Base-by-base conservation (phyloP, 2,329 filamentous ascomycete species). In the Botrytis squamosa region DNA sequence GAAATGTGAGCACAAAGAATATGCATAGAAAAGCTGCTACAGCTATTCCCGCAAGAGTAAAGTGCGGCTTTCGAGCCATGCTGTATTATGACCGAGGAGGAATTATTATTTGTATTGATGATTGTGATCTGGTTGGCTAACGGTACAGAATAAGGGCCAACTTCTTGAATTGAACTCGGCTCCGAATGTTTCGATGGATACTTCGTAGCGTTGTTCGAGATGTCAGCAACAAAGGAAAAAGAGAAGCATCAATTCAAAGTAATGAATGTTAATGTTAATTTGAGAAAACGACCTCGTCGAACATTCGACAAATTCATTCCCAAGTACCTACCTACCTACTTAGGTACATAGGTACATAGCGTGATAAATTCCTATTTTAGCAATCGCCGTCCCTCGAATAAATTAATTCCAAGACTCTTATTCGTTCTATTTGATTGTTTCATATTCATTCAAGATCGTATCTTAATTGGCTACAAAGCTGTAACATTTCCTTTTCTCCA, bases 21-120 rank as follows among this genome's bases (percentile, higher is more conserved):
- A 91, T 87, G 59, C 88, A 87, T 73, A 92, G 77, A 78, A 88
- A 85, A 71, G 91, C 85, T 75, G 87, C 82, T 74, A 87, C 83
- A 77, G 89, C 84, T 77, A 86, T 85, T 77, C 91, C 79, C 67
- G 89, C 80, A 75, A 91, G 79, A 68, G 88, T 80, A 44, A 88
- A 84, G 74, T 90, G 81, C 77, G 89, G 77, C 70, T 77, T 76
- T 63, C 80, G 79, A 75, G 80, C 76, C 81, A 82, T 82, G 44
- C 57, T 74, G 75, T 55, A 8, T 40, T 67, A 33, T 67, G 65
- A 20, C 49, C 65, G 38, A 14, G 46, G 3, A 22, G 9, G 62
- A 44, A 65, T 65, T 16, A 4, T 33, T 52, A 14, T 40, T 29
- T 16, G 44, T 67, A 29, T 10, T 40, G 33, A 67, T 55, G 65